These are phyloP conservation scores for Tilletia caries DNA, from an alignment of 1,284 basidiomycete genomes.

Conservation along the genomic window DNA sequence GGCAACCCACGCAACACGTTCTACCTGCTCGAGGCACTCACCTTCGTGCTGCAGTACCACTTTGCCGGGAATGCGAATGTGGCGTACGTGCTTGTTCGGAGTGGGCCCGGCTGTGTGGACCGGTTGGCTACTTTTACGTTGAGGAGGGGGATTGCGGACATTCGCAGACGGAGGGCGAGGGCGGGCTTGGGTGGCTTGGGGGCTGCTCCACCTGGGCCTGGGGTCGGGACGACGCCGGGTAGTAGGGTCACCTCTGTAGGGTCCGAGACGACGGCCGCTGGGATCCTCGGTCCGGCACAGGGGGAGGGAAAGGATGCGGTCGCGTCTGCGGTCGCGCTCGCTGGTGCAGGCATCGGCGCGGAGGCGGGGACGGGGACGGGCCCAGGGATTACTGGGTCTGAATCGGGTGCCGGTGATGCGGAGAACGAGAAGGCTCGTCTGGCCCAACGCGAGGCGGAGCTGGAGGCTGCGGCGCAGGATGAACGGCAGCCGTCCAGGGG, in stretches of 20 bases:
- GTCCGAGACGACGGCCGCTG: not conserved
- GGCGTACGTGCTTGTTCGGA: slow-evolving; percentile 76
- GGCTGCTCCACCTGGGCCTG: not conserved
- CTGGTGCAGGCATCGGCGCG: no score
- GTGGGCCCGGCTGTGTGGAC: slow-evolving; percentile 78
- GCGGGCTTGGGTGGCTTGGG: not conserved
- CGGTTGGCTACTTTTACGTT: slow-evolving; percentile 84
- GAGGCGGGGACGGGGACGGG: no score
- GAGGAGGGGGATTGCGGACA: slow-evolving; percentile 73
- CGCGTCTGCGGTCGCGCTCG: not conserved
- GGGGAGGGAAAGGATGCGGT: not conserved
- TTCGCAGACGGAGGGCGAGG: slow-evolving; percentile 55
- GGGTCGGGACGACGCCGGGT: not conserved
- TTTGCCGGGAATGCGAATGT: slow-evolving; percentile 75
- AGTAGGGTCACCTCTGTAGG: not conserved
- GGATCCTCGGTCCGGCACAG: slow-evolving; percentile 3
- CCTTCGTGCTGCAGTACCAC: slow-evolving; percentile 65
- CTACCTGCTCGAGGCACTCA: slow-evolving; percentile 90
- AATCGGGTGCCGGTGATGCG: not conserved
- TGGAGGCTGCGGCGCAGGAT: not conserved
- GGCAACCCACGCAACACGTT: slow-evolving; percentile 86
- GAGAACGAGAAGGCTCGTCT: slow-evolving; percentile 6
- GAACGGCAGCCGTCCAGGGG: no score
- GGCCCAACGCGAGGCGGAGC: slow-evolving; percentile 9
- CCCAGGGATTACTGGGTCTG: no score